Conservation (phyloP, 1,139 yeast genomes). For the Nadsonia commutata region DNA sequence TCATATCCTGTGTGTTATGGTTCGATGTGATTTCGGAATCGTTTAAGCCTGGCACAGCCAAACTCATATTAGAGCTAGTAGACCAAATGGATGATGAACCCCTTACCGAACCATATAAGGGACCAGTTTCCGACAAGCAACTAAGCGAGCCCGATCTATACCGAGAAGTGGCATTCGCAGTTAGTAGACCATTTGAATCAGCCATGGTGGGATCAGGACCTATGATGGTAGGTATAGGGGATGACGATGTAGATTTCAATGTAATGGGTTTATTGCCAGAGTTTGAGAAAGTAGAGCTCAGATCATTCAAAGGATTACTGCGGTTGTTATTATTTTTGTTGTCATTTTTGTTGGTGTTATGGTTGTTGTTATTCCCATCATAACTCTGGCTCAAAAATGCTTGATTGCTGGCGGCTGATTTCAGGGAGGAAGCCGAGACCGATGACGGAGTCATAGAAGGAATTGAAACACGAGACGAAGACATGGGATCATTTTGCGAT, state of each 20-base stretch:
- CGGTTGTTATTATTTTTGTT: not conserved
- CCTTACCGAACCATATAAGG: slow-evolving; percentile 17
- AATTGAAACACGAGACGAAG: slow-evolving; percentile 2
- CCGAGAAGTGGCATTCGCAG: slow-evolving; percentile 11
- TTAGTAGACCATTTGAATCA: slow-evolving; percentile 4
- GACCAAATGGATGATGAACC: slow-evolving; percentile 23
- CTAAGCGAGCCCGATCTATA: slow-evolving; percentile 23
- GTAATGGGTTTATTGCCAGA: too few relatives aligned
- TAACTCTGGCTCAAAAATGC: not conserved
- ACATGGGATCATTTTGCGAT: not conserved
- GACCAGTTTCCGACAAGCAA: slow-evolving; percentile 17
- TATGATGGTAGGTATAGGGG: slow-evolving; percentile 9
- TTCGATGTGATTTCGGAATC: slow-evolving; percentile 3
- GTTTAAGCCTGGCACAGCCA: slow-evolving; percentile 4
- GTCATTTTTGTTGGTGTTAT: slow-evolving; percentile 7
- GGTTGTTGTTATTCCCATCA: slow-evolving; percentile 6
- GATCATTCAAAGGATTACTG: slow-evolving; percentile 6
- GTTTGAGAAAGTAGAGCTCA: slow-evolving; percentile 9
- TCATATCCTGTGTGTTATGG: too few relatives aligned
- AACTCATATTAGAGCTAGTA: slow-evolving; percentile 9
- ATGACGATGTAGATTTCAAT: slow-evolving; percentile 8
- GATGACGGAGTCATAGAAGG: slow-evolving; percentile 8
- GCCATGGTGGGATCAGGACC: slow-evolving; percentile 6
- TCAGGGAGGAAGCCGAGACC: not conserved
- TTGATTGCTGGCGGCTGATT: slow-evolving; percentile 5